Evolutionary conservation across 1,284 basidiomycete species (phyloP), one percentile per base, ranked within the genome.

Genomic region (Xerocomus amazonicus): DNA sequence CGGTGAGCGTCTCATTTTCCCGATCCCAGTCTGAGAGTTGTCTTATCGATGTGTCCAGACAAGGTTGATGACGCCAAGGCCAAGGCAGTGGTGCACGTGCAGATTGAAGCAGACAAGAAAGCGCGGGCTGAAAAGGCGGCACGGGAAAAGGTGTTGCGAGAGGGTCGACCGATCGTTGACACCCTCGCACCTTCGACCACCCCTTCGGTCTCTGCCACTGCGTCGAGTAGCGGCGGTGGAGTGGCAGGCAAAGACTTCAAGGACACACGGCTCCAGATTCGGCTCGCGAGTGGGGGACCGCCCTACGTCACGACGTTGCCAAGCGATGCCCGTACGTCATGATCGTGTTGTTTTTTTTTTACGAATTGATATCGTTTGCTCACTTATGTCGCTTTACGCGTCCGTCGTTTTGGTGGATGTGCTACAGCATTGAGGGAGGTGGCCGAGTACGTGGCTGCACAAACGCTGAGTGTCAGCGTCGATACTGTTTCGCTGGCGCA

Each of bases 41-140:
- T 31, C 29, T 31, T 12, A 31, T 31, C 29, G 9, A 8, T 6
- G 12, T 9, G 14, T 9, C 14, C 60, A 90, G 92, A 95, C 60
- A 96, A 96, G 72, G 61, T 90, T 35, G 88, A 88, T 46, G 94
- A 97, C 45, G 83, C 82, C 27, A 84, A 83, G 64, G 93, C 92
- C 2, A 83, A 76, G 53, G 90, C 89, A 3, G 88, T 88, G 4
- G 76, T 96, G 60, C 92, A 91, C 65, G 90, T 87, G 0, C 92
- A 96, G 67, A 97, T 97, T 57, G 94, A 96, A 69, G 89, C 87
- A 1, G 94, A 97, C 73, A 97, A 92, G 72, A 80, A 81, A 50
- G 84, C 82, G 23, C 82, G 94, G n/a, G 90, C 90, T 0, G 92
- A 90, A 61, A 93, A 90, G 62, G 77, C 84, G 1, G 92, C 92